Evolutionary conservation across 495 filamentous ascomycete genomes (phyloP), one percentile per base, ranked within the genome.

Genomic region (Rostrohypoxylon terebratum): DNA sequence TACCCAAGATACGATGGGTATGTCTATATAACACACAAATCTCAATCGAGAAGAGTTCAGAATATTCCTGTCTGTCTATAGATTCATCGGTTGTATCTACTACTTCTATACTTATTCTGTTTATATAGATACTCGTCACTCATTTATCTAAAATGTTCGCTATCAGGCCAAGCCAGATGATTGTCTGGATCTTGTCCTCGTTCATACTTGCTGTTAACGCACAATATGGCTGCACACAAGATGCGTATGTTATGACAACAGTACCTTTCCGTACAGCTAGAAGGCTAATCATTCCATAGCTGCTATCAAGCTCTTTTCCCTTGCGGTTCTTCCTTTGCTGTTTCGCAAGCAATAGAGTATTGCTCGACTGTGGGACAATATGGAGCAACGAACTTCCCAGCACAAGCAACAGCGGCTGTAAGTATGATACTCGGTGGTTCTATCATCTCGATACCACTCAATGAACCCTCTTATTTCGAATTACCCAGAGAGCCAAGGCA

Each of bases 241-340:
- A 75, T 25, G 54, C 64, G 72, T 75, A 72, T 1, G 72, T 68
- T 28, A 31, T 33, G 0, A 51, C 11, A 3, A 4, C 1, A 16
- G 16, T 8, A 16, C 11, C 6, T 31, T 55, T 13, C n/a, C 25
- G 18, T 48, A 10, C 10, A 6, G 3, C 9, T n/a, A 18, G 4
- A 59, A 1, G 10, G 18, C 63, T 74, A n/a, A 74, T 20, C 11
- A 20, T 8, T 38, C 16, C 7, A 34, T 10, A 78, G 76, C 47
- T 78, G 76, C 18, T 76, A 76, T 25, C 71, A 70, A 42, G 74
- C 76, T 1, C 47, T 78, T 25, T 76, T 78, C 63, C 76, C 62
- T 45, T 78, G 76, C 57, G 68, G 68, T 4, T 70, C 63, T 45
- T 36, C 68, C 10, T 48, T 66, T 20, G 73, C 64, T 38, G 21